Base-by-base conservation (phyloP, 208 protist genomes). In the Acanthamoeba sp. region DNA sequence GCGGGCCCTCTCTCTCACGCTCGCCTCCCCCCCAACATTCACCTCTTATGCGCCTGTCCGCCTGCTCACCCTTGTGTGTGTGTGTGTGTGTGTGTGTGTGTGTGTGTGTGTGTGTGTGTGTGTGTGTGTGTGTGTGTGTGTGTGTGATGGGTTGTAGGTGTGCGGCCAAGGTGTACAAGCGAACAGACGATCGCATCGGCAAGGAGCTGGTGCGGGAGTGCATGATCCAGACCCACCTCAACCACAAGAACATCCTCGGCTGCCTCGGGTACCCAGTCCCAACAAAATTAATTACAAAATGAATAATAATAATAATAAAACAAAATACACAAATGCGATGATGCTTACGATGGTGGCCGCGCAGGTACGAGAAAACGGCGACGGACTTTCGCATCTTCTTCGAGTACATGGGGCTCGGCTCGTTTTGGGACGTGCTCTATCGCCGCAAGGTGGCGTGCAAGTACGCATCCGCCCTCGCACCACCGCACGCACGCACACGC, bases 331-430 rank as follows among this genome's bases (percentile, higher is more conserved):
- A n/a, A n/a, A n/a, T n/a, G n/a, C n/a, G n/a, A n/a, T n/a, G 40
- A 29, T 50, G 7, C 20, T 55, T 24, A 42, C 29, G 12, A 7
- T 88, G 16, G 24, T 32, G 20, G n/a, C 10, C 9, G 42, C 45
- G n/a, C 27, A 62, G 45, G 0, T 91, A 91, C 36, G 50, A 64
- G 50, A 71, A 71, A 18, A 73, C 84, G 34, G 84, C 84, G 27
- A 73, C 84, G 9, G 84, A 91, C 27, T 91, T 91, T n/a, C 59
- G 29, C 48, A 66, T 91, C 32, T 91, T 91, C 36, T 91, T 91
- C 40, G 84, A 91, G 59, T 91, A 91, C 59, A 91, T 91, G 84
- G 59, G 84, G 3, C 34, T 71, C 16, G 84, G 84, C n/a, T 91
- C 84, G 6, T 73, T 91, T 14, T 91, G 84, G 84, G 59, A 91